A percentile compares a stretch with the other conserved stretches of the same genome.
Evolutionary conservation across 345 rosid genomes (phyloP).

Genomic region (Leavenworthia alabamica): DNA sequence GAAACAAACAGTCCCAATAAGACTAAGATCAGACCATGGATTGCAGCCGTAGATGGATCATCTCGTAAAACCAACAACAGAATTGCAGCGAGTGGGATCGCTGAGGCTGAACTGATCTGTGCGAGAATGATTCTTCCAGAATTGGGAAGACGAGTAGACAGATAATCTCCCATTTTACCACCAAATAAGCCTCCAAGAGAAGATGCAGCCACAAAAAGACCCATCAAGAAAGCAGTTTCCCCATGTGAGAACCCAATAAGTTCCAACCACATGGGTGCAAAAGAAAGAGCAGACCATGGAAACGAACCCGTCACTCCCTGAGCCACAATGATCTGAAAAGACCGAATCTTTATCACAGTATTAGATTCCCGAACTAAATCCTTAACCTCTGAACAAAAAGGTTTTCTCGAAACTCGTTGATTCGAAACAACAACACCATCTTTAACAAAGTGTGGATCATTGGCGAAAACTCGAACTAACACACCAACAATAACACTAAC

Average conservation of each 20-base stretch:
- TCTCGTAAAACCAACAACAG: constrained; percentile 65
- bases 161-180: constrained; percentile 74
- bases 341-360: constrained; percentile 48
- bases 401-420: constrained; percentile 36
- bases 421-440: constrained; percentile 17
- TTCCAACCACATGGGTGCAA: constrained; percentile 90
- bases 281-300: constrained; percentile 92
- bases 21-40: constrained; percentile 52
- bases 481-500: constrained; percentile 64
- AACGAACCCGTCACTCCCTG: constrained; percentile 78
- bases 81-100: constrained; percentile 76
- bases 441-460: constrained; percentile 56
- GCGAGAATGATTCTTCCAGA: constrained; percentile 80
- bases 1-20: constrained; percentile 61
- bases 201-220: constrained; percentile 53
- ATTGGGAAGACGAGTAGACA: constrained; percentile 57
- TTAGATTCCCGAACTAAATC: constrained; percentile 51
- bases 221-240: constrained; percentile 56
- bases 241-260: constrained; percentile 77
- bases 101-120: constrained; percentile 84
- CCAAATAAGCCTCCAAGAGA: constrained; percentile 90
- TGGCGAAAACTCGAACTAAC: constrained; percentile 58
- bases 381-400: constrained; percentile 56
- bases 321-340: constrained; percentile 87
- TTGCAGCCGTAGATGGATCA: constrained; percentile 55